Percentiles rank a stretch among this genome's conserved stretches.
Conservation (phyloP, 768 basidiomycete species). For the Suillus occidentalis region DNA sequence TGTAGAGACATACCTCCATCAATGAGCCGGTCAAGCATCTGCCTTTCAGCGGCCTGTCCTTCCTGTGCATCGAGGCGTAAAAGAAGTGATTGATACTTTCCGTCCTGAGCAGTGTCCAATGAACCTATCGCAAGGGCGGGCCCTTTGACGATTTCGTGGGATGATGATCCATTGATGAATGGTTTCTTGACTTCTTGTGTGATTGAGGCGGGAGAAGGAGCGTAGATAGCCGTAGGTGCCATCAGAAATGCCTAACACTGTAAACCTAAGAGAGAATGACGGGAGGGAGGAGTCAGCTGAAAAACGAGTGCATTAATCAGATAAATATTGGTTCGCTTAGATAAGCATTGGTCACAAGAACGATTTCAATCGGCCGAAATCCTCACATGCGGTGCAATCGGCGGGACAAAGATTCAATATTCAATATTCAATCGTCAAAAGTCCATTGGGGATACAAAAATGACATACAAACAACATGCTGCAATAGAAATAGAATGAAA, state of each 20-base stretch:
- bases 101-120: conserved; percentile 73
- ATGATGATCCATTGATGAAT: conserved; percentile 8
- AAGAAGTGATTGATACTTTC: conserved; percentile 73
- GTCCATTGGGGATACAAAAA: not conserved
- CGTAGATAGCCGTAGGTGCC: conserved; percentile 61
- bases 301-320: conserved; percentile 19
- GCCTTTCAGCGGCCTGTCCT: conserved; percentile 60
- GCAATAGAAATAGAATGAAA: not conserved
- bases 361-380: conserved; percentile 5
- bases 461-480: conserved; percentile 4
- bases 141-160: conserved; percentile 32
- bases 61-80: conserved; percentile 51
- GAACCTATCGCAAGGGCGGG: conserved; percentile 76
- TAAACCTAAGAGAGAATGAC: not conserved
- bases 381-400: not conserved
- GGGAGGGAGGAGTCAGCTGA: conserved; percentile 1
- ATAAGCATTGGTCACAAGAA: conserved; percentile 9
- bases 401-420: not conserved
- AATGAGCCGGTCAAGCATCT: conserved; percentile 79
- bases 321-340: conserved; percentile 17
- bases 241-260: conserved; percentile 33
- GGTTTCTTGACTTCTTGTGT: conserved; percentile 17
- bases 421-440: not conserved
- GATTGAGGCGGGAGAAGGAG: conserved; percentile 16
- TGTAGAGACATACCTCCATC: conserved; percentile 62